These are phyloP conservation scores for Hypoxylon perforatum DNA, from an alignment of 495 filamentous ascomycete genomes.

Conservation along the genomic window DNA sequence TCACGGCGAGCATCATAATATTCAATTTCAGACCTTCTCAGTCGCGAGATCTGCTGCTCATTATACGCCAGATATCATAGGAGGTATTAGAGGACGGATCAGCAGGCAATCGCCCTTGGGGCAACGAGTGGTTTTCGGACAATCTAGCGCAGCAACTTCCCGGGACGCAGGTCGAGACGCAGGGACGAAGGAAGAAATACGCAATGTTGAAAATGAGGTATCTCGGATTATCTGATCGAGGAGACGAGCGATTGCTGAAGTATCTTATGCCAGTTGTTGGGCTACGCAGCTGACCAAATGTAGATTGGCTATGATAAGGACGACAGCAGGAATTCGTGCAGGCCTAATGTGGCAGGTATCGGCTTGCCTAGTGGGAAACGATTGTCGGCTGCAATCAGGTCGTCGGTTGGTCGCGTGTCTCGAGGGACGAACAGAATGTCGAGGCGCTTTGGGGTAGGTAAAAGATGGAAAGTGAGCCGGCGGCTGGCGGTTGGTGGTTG, in stretches of 20 bases:
- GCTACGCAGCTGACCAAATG: not conserved
- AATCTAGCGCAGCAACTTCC: no score
- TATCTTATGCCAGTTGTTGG: not conserved
- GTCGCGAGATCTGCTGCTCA: conserved; percentile 33
- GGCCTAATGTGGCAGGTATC: not conserved
- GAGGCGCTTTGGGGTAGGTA: not conserved
- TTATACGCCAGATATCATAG: conserved; percentile 23
- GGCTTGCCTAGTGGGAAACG: not conserved
- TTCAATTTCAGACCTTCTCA: conserved; percentile 20
- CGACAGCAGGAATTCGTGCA: not conserved
- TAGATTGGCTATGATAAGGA: not conserved
- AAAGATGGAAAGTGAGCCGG: not conserved
- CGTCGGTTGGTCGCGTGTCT: conserved; percentile 9
- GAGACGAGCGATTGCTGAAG: not conserved
- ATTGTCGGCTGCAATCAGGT: not conserved
- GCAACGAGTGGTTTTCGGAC: not conserved
- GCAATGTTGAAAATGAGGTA: not conserved
- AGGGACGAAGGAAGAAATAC: not conserved
- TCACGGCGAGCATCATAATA: conserved; percentile 33
- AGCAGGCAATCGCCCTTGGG: conserved; percentile 11
- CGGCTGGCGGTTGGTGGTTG: not conserved
- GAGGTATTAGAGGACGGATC: no score
- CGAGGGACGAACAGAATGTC: no score
- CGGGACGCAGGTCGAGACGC: not conserved
- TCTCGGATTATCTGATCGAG: not conserved